phyloP scores from a whole-genome alignment of 805 yeast species.

The Priceomyces medius region DNA sequence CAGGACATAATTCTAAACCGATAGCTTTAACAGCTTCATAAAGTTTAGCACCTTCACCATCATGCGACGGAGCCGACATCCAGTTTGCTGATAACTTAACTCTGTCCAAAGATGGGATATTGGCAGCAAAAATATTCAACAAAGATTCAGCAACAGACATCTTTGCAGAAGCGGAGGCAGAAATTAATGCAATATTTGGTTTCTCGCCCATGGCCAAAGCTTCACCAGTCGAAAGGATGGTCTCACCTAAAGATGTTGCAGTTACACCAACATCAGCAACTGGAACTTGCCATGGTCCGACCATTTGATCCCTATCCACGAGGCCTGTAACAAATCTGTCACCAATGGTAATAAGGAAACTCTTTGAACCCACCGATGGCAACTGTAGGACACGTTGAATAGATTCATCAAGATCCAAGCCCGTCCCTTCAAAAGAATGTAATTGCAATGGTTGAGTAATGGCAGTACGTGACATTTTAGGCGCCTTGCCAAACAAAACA shows the following conservation, averaged over 20 bases:
- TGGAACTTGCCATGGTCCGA: slow-evolving; percentile 99
- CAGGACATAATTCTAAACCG: slow-evolving; percentile 92
- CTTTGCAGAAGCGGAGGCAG: slow-evolving; percentile 89
- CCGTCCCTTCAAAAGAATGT: slow-evolving; percentile 34
- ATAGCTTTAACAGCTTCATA: slow-evolving; percentile 97
- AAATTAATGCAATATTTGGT: slow-evolving; percentile 84
- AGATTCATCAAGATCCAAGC: slow-evolving; percentile 55
- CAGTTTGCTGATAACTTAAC: slow-evolving; percentile 94
- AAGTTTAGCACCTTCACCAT: slow-evolving; percentile 91
- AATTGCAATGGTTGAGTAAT: slow-evolving; percentile 58
- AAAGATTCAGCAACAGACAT: slow-evolving; percentile 95
- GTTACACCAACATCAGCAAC: slow-evolving; percentile 98
- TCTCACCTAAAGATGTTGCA: slow-evolving; percentile 80
- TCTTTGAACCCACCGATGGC: slow-evolving; percentile 94
- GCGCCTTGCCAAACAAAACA: slow-evolving; percentile 93
- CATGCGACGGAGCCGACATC: slow-evolving; percentile 97
- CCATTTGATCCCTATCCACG: slow-evolving; percentile 96
- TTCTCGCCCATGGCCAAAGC: slow-evolving; percentile 97
- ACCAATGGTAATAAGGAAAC: slow-evolving; percentile 94
- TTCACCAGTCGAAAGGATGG: slow-evolving; percentile 79
- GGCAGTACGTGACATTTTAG: slow-evolving; percentile 84
- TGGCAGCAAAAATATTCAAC: slow-evolving; percentile 85
- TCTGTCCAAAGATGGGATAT: slow-evolving; percentile 67
- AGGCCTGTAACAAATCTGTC: slow-evolving; percentile 97
- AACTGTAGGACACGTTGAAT: slow-evolving; percentile 77